Percentiles rank a stretch among this genome's conserved stretches.
These are phyloP conservation scores for Vachellia pachyceras DNA, from an alignment of 306 rosid genomes.

Conservation along the genomic window DNA sequence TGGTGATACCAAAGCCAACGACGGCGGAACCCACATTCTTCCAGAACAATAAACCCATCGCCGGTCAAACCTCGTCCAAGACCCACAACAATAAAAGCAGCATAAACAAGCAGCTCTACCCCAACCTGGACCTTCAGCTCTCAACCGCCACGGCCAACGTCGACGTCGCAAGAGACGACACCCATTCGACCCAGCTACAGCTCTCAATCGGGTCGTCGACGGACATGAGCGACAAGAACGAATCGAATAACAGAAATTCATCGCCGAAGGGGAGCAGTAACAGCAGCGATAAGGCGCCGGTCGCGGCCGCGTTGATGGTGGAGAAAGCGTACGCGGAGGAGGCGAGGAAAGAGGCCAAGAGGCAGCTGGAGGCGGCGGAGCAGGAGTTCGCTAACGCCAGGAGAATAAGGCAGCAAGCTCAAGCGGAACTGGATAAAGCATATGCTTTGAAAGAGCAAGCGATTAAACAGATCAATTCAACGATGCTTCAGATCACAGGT, in stretches of 20 bases:
- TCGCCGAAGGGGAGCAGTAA: constrained; percentile 62
- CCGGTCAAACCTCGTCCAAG: constrained; percentile 34
- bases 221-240: constrained; percentile 54
- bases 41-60: constrained; percentile 41
- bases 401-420: constrained; percentile 87
- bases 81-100: background rate
- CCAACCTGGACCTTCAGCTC: constrained; percentile 92
- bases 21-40: constrained; percentile 44
- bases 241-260: constrained; percentile 44
- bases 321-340: constrained; percentile 86
- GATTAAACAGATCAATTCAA: constrained; percentile 73
- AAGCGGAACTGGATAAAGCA: constrained; percentile 77
- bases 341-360: constrained; percentile 79
- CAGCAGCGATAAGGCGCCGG: constrained; percentile 40
- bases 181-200: constrained; percentile 73
- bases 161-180: constrained; percentile 40
- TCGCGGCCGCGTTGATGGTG: constrained; percentile 42
- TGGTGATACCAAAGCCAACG: constrained; percentile 46
- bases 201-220: constrained; percentile 88
- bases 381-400: constrained; percentile 82
- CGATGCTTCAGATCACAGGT: constrained; percentile 91
- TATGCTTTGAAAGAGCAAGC: constrained; percentile 76
- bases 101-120: constrained; percentile 38
- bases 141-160: constrained; percentile 58
- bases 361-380: constrained; percentile 81